Evolutionary conservation across 2,329 filamentous ascomycete species (phyloP).

Genomic region (Neonectria magnoliae): DNA sequence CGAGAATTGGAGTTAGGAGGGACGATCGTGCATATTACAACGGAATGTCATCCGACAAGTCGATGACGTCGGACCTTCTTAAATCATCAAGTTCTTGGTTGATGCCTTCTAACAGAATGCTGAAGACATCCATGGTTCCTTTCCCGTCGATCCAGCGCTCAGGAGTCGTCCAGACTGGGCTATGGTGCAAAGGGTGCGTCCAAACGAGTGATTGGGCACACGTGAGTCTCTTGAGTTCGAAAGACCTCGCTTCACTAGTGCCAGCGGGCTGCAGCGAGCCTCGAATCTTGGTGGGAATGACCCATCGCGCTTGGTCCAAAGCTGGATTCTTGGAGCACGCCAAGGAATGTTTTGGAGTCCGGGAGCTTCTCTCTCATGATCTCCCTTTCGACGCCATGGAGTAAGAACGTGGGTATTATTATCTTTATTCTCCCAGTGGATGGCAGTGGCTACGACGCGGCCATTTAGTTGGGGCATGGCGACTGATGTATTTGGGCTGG

Average conservation of each 20-base stretch:
- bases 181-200: slow-evolving; percentile 7
- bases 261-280: neutral
- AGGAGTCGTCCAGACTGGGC: neutral
- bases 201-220: neutral
- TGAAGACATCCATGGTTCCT: slow-evolving; percentile 1
- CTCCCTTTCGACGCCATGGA: neutral
- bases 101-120: neutral
- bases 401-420: neutral
- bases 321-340: slow-evolving; percentile 4
- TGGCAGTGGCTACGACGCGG: too few species aligned
- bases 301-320: neutral
- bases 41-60: neutral
- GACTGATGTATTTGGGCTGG: too few species aligned
- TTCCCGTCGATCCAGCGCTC: neutral
- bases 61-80: neutral
- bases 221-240: neutral
- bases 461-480: too few species aligned
- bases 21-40: too few species aligned
- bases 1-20: neutral
- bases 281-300: neutral
- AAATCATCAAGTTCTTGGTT: neutral
- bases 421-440: too few species aligned
- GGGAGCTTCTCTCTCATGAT: neutral
- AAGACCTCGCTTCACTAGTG: neutral
- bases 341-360: neutral